Base-by-base conservation (phyloP, 106 monocot species). In the Amphibolis antarctica region DNA sequence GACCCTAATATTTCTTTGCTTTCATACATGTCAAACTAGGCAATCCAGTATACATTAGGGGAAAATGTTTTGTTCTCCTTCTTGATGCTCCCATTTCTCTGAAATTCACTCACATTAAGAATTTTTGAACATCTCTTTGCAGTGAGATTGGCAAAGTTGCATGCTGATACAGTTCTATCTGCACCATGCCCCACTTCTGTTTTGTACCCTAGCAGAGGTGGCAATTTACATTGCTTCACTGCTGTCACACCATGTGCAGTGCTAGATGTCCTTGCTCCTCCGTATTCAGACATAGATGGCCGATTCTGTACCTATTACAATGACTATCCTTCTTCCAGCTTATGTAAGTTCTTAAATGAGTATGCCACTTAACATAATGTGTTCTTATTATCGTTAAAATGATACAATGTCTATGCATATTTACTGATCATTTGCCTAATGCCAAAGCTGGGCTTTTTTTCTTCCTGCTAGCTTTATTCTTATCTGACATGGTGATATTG, bases 161-260 rank as follows among this genome's bases (percentile, higher is more conserved):
- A 86, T 27, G 72, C 31, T 4, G 94, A 94, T 49, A 83, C 70
- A 31, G 84, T 94, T 65, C 65, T 89, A 58, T 62, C 74, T 20
- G 83, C 94, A 27, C 78, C 89, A 63, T 86, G 89, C 59, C 81
- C 85, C 51, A 89, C 94, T 6, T 75, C 79, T 42, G 77, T 84
- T 71, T 66, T 94, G 60, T 86, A 84, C 65, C 94, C 94, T 13
- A 89, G 71, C 72, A 81, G 62, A 60, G 93, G 94, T 54, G 94
- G 94, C 65, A 94, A 94, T 69, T 74, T 94, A 49, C 94, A 94
- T 53, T 94, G 94, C 60, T 94, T 94, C 79, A 94, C 94, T 63
- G 89, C 89, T 64, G 79, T 86, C 29, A 60, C 83, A 44, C 73
- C 86, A 29, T 89, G 89, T 81, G 94, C 94, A 19, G 78, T 94